Evolutionary conservation across 2,329 filamentous ascomycete species (phyloP), one percentile per base, ranked within the genome.

Genomic region (Exophiala aquamarina): DNA sequence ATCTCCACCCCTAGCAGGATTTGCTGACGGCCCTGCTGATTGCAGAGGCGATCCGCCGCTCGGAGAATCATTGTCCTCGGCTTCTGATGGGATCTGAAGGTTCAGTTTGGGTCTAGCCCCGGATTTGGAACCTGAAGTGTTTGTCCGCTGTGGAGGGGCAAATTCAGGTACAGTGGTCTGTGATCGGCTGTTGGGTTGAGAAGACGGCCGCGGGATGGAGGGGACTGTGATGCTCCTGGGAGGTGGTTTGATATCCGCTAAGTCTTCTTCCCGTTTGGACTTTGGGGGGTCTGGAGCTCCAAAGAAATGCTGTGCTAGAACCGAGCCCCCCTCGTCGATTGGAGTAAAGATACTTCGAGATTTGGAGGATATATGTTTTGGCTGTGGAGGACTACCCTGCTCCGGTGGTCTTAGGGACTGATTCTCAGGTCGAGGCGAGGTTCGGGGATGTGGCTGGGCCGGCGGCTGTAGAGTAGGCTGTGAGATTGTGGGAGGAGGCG

Each of bases 281-380:
- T 17, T 68, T 63, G 39, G 77, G 68, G 55, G 73, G 73, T 38
- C 75, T 67, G 82, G 81, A 2, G 79, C 75, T 8, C 81, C 76
- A 56, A 87, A 85, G 1, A 79, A 84, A 65, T 95, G 90, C 56
- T 92, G 88, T 10, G 89, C 89, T 34, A 96, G 71, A 49, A 96
- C 85, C 1, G 91, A 96, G 39, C 88, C 81, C 59, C 87, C 90
- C 64, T 95, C 91, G 61, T 97, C 93, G 54, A 98, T 95, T 0
- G 93, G 93, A 0, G 93, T 98, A 64, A 97, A 97, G 50, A 98
- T 97, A 66, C 91, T 96, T 64, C 91, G 86, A 17, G 86, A 85
- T 65, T 91, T 91, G 26, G 76, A 70, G 6, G 76, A 74, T 3
- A 79, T 59, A 4, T 87, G 84, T 61, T 85, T 87, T 2, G 86